These are phyloP conservation scores for Hypoxylon crocopeplum DNA, from an alignment of 495 filamentous ascomycete species.

Conservation along the genomic window DNA sequence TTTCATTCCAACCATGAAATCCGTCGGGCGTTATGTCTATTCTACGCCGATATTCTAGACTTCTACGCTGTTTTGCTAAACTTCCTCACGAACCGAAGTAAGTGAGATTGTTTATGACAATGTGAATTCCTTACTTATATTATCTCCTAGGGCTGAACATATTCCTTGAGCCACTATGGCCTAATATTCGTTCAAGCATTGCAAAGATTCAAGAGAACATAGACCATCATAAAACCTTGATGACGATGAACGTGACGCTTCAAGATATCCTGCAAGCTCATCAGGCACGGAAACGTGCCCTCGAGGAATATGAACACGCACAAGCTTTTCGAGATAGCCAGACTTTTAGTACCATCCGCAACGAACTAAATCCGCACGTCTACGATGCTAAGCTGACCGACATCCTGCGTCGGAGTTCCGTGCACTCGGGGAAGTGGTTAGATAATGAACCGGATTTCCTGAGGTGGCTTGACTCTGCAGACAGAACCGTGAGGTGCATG, in stretches of 20 bases:
- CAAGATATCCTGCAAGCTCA: conserved; percentile 21
- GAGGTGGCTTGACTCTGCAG: conserved; percentile 7
- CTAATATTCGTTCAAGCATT: conserved; percentile 23
- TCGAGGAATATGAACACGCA: conserved; percentile 13
- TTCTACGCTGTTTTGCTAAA: conserved; percentile 21
- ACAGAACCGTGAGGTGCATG: conserved; percentile 7
- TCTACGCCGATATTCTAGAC: conserved; percentile 22
- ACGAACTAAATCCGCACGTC: conserved; percentile 9
- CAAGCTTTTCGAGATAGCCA: conserved; percentile 16
- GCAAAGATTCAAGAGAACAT: conserved; percentile 20
- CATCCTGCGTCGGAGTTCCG: conserved; percentile 11
- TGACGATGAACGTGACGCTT: conserved; percentile 21
- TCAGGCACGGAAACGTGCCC: conserved; percentile 12
- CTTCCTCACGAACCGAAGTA: conserved; percentile 20
- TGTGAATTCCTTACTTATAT: background rate
- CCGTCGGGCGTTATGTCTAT: conserved; percentile 19
- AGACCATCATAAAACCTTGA: conserved; percentile 21
- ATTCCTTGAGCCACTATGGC: conserved; percentile 22
- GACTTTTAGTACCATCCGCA: conserved; percentile 15
- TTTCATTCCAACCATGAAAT: conserved; percentile 15
- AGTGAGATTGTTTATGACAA: background rate
- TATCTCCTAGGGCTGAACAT: conserved; percentile 6
- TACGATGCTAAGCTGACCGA: background rate
- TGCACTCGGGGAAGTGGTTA: conserved; percentile 17
- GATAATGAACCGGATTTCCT: conserved; percentile 8